phyloP scores from a whole-genome alignment of 805 yeast genomes.

The Metschnikowia picachoensis region DNA sequence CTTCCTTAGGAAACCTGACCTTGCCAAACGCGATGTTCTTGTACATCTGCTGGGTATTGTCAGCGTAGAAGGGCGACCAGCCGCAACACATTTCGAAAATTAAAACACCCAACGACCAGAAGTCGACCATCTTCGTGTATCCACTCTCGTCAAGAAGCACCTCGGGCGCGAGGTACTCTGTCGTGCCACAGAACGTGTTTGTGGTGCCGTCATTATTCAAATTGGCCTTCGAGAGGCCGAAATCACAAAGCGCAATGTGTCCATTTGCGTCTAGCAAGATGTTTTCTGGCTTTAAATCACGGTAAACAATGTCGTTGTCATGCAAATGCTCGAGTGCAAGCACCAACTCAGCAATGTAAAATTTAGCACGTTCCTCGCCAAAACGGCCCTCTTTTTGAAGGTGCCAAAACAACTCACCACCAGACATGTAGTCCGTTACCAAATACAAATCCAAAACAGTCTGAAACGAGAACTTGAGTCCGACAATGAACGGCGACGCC shows the following conservation, averaged over 20 bases:
- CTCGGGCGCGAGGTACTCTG: constrained; percentile 97
- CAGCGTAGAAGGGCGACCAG: constrained; percentile 98
- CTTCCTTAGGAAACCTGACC: constrained; percentile 95
- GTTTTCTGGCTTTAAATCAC: constrained; percentile 97
- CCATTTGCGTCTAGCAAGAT: constrained; percentile 94
- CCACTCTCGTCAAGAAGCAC: constrained; percentile 93
- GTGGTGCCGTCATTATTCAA: constrained; percentile 82
- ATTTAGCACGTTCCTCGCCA: constrained; percentile 89
- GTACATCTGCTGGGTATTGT: constrained; percentile 97
- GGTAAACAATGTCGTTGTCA: constrained; percentile 91
- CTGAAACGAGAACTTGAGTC: constrained; percentile 93
- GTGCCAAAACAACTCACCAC: constrained; percentile 97
- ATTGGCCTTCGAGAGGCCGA: constrained; percentile 94
- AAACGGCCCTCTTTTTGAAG: constrained; percentile 95
- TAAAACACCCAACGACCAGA: constrained; percentile 96
- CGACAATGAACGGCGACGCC: constrained; percentile 90
- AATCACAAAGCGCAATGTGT: constrained; percentile 95
- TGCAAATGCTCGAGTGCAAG: constrained; percentile 92
- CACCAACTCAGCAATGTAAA: constrained; percentile 93
- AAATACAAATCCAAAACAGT: constrained; percentile 89
- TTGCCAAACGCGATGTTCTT: constrained; percentile 98
- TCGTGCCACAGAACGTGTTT: constrained; percentile 97
- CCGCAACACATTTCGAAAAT: constrained; percentile 99
- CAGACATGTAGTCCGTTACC: constrained; percentile 97
- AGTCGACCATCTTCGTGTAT: constrained; percentile 97